Percentiles rank a stretch among this genome's conserved stretches.
These are phyloP conservation scores for Phytophthora pseudosyringae DNA, from an alignment of 352 stramenopile genomes.

Conservation along the genomic window DNA sequence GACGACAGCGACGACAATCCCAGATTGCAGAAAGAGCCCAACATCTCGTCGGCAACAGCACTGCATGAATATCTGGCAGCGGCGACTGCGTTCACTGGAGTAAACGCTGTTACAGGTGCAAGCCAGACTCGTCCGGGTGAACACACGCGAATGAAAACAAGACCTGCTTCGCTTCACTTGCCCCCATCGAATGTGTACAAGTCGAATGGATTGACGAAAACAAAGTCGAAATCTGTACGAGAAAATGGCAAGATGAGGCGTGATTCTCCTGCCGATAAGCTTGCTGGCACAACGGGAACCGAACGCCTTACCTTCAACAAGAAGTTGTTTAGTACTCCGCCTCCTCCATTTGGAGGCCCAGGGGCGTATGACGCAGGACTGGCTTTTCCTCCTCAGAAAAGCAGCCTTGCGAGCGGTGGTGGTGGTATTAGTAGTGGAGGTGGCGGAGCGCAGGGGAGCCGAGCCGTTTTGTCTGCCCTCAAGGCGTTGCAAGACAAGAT, in stretches of 20 bases:
- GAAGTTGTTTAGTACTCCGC: constrained; percentile 37
- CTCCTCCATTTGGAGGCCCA: constrained; percentile 6
- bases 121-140: constrained; percentile 38
- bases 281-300: background rate
- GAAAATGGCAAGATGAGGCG: constrained; percentile 3
- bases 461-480: constrained; percentile 71
- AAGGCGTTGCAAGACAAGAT: constrained; percentile 88
- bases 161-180: constrained; percentile 35
- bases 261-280: constrained; percentile 3
- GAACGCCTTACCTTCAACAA: constrained; percentile 36
- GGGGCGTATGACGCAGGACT: constrained; percentile 12
- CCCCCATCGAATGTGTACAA: constrained; percentile 16
- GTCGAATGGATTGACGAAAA: constrained; percentile 5
- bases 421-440: constrained; percentile 8
- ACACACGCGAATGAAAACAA: constrained; percentile 21
- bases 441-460: constrained; percentile 51
- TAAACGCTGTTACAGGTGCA: constrained; percentile 12
- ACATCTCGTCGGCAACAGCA: constrained; percentile 21
- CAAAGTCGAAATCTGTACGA: constrained; percentile 30
- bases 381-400: constrained; percentile 20
- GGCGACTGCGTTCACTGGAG: constrained; percentile 17
- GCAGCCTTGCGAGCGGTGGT: constrained; percentile 1
- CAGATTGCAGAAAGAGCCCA: constrained; percentile 5
- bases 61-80: constrained; percentile 40
- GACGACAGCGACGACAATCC: constrained; percentile 29